These are phyloP conservation scores for Cucurbita moschata DNA, from an alignment of 306 rosid genomes.

Conservation along the genomic window DNA sequence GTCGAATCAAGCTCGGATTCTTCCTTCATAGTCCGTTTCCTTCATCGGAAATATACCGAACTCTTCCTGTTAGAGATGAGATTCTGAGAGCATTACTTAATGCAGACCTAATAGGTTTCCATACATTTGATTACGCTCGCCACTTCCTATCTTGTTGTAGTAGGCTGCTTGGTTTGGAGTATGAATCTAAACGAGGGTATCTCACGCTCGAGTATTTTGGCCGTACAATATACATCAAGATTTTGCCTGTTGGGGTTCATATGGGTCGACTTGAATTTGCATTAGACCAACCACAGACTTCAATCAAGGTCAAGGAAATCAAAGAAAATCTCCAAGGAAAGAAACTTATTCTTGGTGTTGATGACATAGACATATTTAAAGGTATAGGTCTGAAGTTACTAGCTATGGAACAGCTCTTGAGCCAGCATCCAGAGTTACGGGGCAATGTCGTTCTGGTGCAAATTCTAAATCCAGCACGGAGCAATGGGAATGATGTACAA, in stretches of 20 bases:
- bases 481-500: slow-evolving; percentile 43
- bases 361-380: slow-evolving; percentile 77
- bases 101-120: slow-evolving; percentile 70
- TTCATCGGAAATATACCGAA: slow-evolving; percentile 66
- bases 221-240: slow-evolving; percentile 60
- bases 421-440: slow-evolving; percentile 29
- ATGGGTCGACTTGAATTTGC: slow-evolving; percentile 58
- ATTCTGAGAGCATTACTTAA: slow-evolving; percentile 62
- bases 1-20: slow-evolving; percentile 61
- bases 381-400: slow-evolving; percentile 64
- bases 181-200: slow-evolving; percentile 62
- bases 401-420: slow-evolving; percentile 58
- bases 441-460: slow-evolving; percentile 58
- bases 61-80: slow-evolving; percentile 70
- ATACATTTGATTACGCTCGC: slow-evolving; percentile 85
- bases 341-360: slow-evolving; percentile 58
- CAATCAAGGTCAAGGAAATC: slow-evolving; percentile 42
- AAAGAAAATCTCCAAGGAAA: slow-evolving; percentile 37
- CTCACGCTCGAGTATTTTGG: slow-evolving; percentile 75
- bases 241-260: slow-evolving; percentile 71
- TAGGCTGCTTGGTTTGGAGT: slow-evolving; percentile 70
- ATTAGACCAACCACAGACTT: slow-evolving; percentile 35
- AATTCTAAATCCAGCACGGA: slow-evolving; percentile 62
- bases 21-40: slow-evolving; percentile 84
- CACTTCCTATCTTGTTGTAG: slow-evolving; percentile 79